Evolutionary conservation across 345 rosid species (phyloP), one percentile per base, ranked within the genome.

Genomic region (Gossypium mustelinum): DNA sequence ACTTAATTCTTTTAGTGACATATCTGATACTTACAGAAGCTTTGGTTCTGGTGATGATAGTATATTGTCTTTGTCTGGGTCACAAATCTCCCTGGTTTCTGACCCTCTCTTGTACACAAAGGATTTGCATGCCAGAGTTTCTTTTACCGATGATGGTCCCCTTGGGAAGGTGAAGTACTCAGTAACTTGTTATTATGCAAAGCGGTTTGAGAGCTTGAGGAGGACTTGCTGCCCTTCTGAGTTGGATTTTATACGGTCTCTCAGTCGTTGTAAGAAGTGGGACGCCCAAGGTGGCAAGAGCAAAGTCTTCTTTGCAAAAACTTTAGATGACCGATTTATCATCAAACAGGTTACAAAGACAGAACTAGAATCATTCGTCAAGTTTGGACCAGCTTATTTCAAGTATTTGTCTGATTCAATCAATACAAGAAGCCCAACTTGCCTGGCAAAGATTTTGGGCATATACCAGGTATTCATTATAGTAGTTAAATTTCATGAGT

Each of bases 241-340:
- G 87, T 81, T 86, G 69, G 97, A 95, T 78, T 95, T 84, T 69
- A 62, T 95, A 68, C 87, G 94, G 73, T 95, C 99, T 76, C 93
- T 95, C 64, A 89, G 98, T 77, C 98, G 94, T 41, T 95, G 99
- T 85, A 91, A 89, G 83, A 95, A 95, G 86, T 95, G 99, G 99
- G 97, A 94, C 57, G 98, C 99, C 61, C 98, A 95, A 55, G 98
- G 99, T 77, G 98, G 99, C 75, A 95, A 95, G 91, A 95, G 99
- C 85, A 95, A 93, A 74, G 99, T 90, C 70, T 95, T 95, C 81
- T 95, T 95, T 73, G 99, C 99, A 43, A 95, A 95, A 83, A 87
- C 97, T 66, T 87, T 91, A 83, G 99, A 95, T 71, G 99, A 95
- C 63, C 92, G 99, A 24, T 95, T 95, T 78, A 91, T 95, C 70